These are phyloP conservation scores for Exutisphaerella laricina DNA, from an alignment of 2,329 filamentous ascomycete genomes.

Conservation along the genomic window DNA sequence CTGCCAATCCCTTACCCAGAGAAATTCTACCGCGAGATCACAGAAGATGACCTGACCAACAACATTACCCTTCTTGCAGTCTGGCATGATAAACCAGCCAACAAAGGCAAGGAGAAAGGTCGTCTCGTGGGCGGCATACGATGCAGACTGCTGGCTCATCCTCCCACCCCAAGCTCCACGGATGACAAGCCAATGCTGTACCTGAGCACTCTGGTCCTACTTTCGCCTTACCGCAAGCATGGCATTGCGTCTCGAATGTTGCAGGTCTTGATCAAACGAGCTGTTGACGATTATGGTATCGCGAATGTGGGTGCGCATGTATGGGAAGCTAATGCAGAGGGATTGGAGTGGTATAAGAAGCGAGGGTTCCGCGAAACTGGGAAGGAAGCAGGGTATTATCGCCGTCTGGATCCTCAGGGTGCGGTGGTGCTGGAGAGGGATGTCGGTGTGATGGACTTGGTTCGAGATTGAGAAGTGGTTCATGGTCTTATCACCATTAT, in stretches of 20 bases:
- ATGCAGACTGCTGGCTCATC: constrained; percentile 39
- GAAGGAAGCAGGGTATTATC: constrained; percentile 54
- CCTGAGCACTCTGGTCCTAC: constrained; percentile 55
- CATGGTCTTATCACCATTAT: too few relatives aligned
- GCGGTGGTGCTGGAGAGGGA: constrained; percentile 47
- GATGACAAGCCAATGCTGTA: constrained; percentile 44
- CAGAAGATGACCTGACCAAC: constrained; percentile 49
- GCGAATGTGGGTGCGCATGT: constrained; percentile 56
- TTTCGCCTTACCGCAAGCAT: constrained; percentile 54
- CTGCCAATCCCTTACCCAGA: constrained; percentile 58
- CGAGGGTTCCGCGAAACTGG: constrained; percentile 51
- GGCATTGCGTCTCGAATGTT: constrained; percentile 55
- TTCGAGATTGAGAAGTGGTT: constrained; percentile 5
- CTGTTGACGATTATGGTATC: constrained; percentile 47
- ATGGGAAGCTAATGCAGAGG: constrained; percentile 58
- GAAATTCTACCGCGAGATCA: constrained; percentile 56
- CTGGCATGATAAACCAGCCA: constrained; percentile 46
- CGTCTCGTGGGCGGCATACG: constrained; percentile 44
- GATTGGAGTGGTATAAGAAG: constrained; percentile 54
- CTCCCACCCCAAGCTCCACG: constrained; percentile 4
- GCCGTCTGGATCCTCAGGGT: constrained; percentile 51
- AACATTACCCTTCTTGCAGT: constrained; percentile 55
- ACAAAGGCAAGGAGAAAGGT: constrained; percentile 25
- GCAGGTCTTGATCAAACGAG: constrained; percentile 30
- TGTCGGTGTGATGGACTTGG: constrained; percentile 32